phyloP scores from a whole-genome alignment of 441 rosid species.

The Populus hybrid region DNA sequence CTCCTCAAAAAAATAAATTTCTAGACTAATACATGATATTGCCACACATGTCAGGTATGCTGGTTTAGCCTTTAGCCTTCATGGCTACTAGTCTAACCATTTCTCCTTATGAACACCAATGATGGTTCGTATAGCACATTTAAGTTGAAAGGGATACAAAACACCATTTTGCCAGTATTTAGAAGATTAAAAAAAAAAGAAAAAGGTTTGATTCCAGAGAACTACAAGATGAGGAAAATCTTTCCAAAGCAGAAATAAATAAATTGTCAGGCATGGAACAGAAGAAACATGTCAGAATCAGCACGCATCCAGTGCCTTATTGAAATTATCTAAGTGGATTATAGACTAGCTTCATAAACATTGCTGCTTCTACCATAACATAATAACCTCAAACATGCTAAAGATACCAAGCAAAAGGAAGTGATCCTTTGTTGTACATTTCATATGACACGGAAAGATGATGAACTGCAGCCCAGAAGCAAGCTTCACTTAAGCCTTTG shows the following conservation, averaged over 20 bases:
- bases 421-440: background rate
- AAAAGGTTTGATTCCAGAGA: background rate
- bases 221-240: background rate
- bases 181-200: background rate
- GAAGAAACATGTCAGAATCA: background rate
- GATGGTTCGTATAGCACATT: background rate
- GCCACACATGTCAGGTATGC: background rate
- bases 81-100: background rate
- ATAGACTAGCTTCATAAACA: background rate
- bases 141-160: background rate
- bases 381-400: background rate
- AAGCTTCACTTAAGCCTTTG: background rate
- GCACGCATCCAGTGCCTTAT: background rate
- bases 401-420: background rate
- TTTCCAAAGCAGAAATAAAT: background rate
- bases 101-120: background rate
- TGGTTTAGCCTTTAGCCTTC: background rate
- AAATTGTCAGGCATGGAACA: background rate
- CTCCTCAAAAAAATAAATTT: background rate
- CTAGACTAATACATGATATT: too few species aligned
- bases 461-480: background rate
- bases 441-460: background rate
- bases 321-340: background rate
- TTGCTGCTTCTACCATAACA: background rate
- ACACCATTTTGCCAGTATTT: background rate